These are phyloP conservation scores for Penicillium coprophilum DNA, from an alignment of 495 filamentous ascomycete species.

Conservation along the genomic window DNA sequence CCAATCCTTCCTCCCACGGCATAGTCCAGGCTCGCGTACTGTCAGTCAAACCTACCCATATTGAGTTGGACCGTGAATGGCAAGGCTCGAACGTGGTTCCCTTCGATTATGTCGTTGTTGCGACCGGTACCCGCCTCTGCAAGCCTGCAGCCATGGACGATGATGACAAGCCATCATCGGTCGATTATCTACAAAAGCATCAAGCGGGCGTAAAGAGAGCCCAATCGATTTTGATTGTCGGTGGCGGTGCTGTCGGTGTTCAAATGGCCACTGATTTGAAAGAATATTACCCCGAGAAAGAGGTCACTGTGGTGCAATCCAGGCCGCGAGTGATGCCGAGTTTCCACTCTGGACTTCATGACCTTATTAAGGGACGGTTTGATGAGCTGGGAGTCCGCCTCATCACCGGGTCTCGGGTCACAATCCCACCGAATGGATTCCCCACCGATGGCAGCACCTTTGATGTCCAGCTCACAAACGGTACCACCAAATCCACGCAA, in stretches of 20 bases:
- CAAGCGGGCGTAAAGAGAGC: constrained; percentile 37
- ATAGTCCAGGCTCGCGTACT: constrained; percentile 46
- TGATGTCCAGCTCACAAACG: constrained; percentile 37
- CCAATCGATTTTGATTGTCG: constrained; percentile 54
- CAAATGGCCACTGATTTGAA: constrained; percentile 63
- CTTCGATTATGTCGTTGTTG: constrained; percentile 49
- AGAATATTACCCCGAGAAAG: constrained; percentile 56
- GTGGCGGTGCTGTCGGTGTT: constrained; percentile 61
- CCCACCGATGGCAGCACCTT: constrained; percentile 30
- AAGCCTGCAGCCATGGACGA: constrained; percentile 47
- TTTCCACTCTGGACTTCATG: constrained; percentile 52
- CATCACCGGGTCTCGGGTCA: constrained; percentile 38
- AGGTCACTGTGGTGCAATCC: constrained; percentile 58
- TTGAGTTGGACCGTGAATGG: constrained; percentile 50
- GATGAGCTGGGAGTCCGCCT: constrained; percentile 40
- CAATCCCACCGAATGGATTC: constrained; percentile 33
- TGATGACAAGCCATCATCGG: constrained; percentile 46
- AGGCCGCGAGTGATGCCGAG: constrained; percentile 50
- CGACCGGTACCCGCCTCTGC: constrained; percentile 47
- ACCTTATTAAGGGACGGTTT: constrained; percentile 43
- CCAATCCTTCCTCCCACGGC: constrained; percentile 35
- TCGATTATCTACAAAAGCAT: constrained; percentile 41
- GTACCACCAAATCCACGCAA: constrained; percentile 32
- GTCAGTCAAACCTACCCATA: constrained; percentile 36
- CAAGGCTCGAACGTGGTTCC: constrained; percentile 41